Base-by-base conservation (phyloP, 306 rosid species). In the Prunus persica region DNA sequence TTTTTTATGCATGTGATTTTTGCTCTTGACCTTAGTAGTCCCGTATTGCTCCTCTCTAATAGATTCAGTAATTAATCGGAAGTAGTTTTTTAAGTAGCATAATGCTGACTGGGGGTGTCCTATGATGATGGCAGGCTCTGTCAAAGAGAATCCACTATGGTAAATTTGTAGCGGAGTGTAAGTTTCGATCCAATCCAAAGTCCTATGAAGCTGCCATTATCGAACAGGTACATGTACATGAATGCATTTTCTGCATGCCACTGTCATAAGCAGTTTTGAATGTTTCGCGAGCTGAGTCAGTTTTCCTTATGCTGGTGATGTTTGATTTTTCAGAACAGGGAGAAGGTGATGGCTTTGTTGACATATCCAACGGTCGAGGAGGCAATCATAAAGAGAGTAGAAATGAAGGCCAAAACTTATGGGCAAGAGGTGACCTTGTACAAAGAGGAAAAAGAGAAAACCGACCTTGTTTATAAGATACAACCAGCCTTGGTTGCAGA, bases 71-170 rank as follows among this genome's bases (percentile, higher is more conserved):
- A 24, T 49, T 24, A 45, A 24, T 2, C 8, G 4, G 6, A n/a
- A 65, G 58, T 47, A 65, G 75, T 32, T 46, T 8, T 25, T n/a
- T 28, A 19, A 52, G 15, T 22, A 27, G 55, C 69, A 22, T 69
- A 45, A 51, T 49, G n/a, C 79, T 80, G 64, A 2, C 64, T 24
- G 16, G 9, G n/a, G 62, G 62, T 9, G 25, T 71, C 10, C 60
- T 74, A 30, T 77, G 74, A 41, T 79, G 79, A 41, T 79, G 79
- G 69, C 83, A 96, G 98, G 80, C 87, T 63, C 92, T 96, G 38
- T 96, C 99, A 6, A 96, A 91, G 84, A 86, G 99, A 83, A 92
- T 92, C 63, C 99, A 96, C 81, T 96, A 89, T 43, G 99, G 99
- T 0, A 96, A 96, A 77, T 96, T 73, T 75, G 98, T 96, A 8